Evolutionary conservation across 2,329 filamentous ascomycete genomes (phyloP), one percentile per base, ranked within the genome.

Genomic region (Pestalotiopsis sp.): DNA sequence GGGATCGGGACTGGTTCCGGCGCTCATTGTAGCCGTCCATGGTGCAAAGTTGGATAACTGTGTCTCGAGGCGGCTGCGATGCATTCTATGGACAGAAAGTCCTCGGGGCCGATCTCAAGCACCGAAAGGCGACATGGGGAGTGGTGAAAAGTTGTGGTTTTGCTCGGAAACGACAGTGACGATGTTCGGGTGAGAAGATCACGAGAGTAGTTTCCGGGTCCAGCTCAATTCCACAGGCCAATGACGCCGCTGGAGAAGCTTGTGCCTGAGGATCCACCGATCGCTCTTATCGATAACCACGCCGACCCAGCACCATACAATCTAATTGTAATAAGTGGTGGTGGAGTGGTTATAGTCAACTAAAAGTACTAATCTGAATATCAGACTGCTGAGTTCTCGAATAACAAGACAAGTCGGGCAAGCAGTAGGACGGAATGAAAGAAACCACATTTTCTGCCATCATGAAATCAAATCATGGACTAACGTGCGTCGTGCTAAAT

Each of bases 181-280:
- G 23, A 12, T 27, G 31, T 59, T 27, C 20, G 23, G 57, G 9
- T 12, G 57, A 36, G 25, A 27, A 27, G 57, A 27, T 27, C 57
- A 36, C 23, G 27, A 36, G 57, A 36, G 23, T 59, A 59, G 57
- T 59, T 59, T 59, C 27, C 27, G 11, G 57, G 23, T 27, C 57
- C 23, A 59, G 57, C 23, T 27, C 23, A 36, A 49, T 20, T n/a
- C 45, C 45, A 52, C 45, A 9, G 45, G 20, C 20, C 25, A 31
- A 66, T 66, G 63, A 66, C 63, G 49, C 41, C 31, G 63, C 31
- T 66, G n/a, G 20, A 52, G 45, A 52, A 52, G 45, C 45, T 52
- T 52, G 63, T 66, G 63, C 63, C 63, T 59, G 45, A 31, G 23
- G 64, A 59, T 36, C 64, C 64, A 60, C 64, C 36, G 31, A 36